phyloP scores from a whole-genome alignment of 805 yeast species.

The Citeromyces matritensis region DNA sequence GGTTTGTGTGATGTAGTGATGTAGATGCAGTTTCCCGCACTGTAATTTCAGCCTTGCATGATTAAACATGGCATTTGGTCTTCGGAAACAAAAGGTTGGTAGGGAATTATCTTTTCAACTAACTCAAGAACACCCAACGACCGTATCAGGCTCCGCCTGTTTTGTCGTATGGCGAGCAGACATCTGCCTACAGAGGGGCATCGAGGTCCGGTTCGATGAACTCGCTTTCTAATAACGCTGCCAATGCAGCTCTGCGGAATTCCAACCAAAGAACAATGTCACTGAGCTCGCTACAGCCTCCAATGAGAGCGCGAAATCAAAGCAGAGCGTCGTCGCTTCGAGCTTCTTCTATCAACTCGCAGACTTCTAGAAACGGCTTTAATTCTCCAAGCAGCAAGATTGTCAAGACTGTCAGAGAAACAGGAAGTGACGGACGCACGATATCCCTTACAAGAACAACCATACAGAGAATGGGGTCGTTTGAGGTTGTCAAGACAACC shows the following conservation, averaged over 20 bases:
- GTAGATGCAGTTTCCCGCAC: too few species aligned
- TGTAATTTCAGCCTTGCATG: too few species aligned
- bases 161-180: too few species aligned
- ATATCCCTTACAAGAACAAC: conserved; percentile 40
- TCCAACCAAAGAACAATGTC: conserved; percentile 3
- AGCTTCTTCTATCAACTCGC: conserved; percentile 1
- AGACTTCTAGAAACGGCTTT: conserved; percentile 1
- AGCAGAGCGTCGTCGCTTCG: neutral
- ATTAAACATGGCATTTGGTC: too few species aligned
- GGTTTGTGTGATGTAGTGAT: too few species aligned
- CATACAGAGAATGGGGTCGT: conserved; percentile 29
- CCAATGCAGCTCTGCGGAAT: conserved; percentile 14
- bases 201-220: too few species aligned
- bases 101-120: too few species aligned
- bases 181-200: too few species aligned
- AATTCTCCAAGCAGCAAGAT: conserved; percentile 12
- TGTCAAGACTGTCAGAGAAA: conserved; percentile 33
- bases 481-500: conserved; percentile 31
- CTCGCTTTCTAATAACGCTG: conserved; percentile 12
- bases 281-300: neutral
- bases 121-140: too few species aligned
- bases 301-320: neutral
- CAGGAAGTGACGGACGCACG: conserved; percentile 35
- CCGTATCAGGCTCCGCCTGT: too few species aligned
- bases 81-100: too few species aligned